Conservation (phyloP, 805 yeast genomes). For the Nematodospora valgi region DNA sequence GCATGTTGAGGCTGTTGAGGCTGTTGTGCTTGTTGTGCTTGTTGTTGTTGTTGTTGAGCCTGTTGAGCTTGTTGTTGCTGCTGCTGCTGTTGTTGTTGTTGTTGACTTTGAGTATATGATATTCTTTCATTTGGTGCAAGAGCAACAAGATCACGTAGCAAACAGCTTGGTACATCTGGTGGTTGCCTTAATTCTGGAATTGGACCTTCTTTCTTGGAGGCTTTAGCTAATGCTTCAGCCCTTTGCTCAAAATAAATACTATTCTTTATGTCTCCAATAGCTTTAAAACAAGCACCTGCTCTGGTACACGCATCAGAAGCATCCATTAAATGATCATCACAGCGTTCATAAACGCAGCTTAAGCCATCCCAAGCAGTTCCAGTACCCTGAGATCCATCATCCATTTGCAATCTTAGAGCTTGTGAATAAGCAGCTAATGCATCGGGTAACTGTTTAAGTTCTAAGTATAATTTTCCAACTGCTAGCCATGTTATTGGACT, state of each 20-base stretch:
- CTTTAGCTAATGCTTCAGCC: conserved; percentile 40
- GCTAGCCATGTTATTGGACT: conserved; percentile 66
- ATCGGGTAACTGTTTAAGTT: conserved; percentile 58
- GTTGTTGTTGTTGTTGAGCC: conserved; percentile 8
- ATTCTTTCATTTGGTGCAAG: conserved; percentile 40
- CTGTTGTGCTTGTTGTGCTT: conserved; percentile 20
- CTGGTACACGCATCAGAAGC: conserved; percentile 58
- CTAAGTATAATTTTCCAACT: conserved; percentile 58
- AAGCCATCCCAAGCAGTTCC: conserved; percentile 68
- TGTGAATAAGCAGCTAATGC: conserved; percentile 67
- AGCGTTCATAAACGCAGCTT: conserved; percentile 58
- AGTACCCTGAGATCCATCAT: conserved; percentile 43
- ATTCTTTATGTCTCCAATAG: conserved; percentile 42
- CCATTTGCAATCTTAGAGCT: conserved; percentile 51
- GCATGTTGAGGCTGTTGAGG: conserved; percentile 12
- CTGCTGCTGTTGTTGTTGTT: conserved; percentile 13
- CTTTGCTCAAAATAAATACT: conserved; percentile 43
- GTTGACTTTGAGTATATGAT: conserved; percentile 36
- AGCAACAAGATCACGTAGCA: conserved; percentile 42
- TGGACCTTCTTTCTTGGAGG: conserved; percentile 41
- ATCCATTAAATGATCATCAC: conserved; percentile 57
- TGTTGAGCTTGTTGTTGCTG: conserved; percentile 14
- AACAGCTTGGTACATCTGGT: conserved; percentile 44
- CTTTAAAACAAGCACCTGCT: conserved; percentile 48
- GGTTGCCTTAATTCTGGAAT: conserved; percentile 44